phyloP scores from a whole-genome alignment of 140 eudicot species.

The Erigeron philadelphicus region DNA sequence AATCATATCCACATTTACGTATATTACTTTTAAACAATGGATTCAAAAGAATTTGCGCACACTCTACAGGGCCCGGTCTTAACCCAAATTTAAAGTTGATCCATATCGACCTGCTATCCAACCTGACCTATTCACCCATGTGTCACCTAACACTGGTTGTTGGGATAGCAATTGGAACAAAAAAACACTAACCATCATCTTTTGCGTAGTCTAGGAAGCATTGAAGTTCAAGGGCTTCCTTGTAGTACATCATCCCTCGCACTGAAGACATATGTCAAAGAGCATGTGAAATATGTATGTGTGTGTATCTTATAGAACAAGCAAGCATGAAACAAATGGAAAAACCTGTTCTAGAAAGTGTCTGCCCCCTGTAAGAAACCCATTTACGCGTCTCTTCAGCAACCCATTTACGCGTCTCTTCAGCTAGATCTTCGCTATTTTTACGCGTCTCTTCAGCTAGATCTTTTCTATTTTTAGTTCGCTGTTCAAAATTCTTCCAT shows the following conservation, averaged over 20 bases:
- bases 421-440: slow-evolving; percentile 40
- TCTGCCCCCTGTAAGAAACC: slow-evolving; percentile 98
- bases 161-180: neutral
- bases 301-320: neutral
- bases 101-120: neutral
- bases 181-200: slow-evolving; percentile 56
- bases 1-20: neutral
- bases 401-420: too few species aligned
- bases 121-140: neutral
- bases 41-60: neutral
- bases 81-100: neutral
- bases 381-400: slow-evolving; percentile 82
- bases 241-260: slow-evolving; percentile 99
- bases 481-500: slow-evolving; percentile 63
- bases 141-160: neutral
- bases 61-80: neutral
- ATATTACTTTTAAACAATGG: neutral
- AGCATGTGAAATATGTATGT: slow-evolving; percentile 20
- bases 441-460: slow-evolving; percentile 46
- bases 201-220: slow-evolving; percentile 85
- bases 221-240: slow-evolving; percentile 84
- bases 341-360: slow-evolving; percentile 95
- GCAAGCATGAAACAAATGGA: slow-evolving; percentile 14
- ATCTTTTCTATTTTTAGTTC: slow-evolving; percentile 44
- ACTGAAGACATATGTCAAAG: slow-evolving; percentile 42